Evolutionary conservation across 164 flowering plant species (phyloP).

Genomic region (Nelumbo lutea): DNA sequence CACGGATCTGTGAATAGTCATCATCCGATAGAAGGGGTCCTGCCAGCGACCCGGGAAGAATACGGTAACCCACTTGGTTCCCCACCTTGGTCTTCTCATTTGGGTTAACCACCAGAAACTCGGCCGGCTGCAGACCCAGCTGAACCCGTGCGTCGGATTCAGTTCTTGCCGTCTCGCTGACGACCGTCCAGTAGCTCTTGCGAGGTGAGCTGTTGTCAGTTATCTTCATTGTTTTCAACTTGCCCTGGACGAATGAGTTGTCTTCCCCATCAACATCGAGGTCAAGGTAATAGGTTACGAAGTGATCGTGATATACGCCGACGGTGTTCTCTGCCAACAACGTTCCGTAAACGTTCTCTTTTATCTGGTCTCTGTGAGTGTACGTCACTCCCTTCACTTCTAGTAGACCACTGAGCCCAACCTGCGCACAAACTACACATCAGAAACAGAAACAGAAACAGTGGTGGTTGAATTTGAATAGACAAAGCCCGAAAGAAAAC

Average conservation of each 20-base stretch:
- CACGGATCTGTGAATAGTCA: conserved; percentile 65
- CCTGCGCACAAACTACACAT: conserved; percentile 26
- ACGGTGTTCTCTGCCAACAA: conserved; percentile 47
- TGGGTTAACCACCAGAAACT: conserved; percentile 45
- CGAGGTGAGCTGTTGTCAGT: conserved; percentile 32
- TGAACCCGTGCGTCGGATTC: conserved; percentile 45
- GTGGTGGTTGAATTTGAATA: background rate
- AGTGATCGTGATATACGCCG: conserved; percentile 65
- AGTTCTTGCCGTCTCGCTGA: conserved; percentile 34
- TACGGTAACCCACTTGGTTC: conserved; percentile 52
- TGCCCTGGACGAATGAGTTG: conserved; percentile 56
- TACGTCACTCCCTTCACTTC: conserved; percentile 49
- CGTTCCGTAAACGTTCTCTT: conserved; percentile 40
- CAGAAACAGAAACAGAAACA: background rate
- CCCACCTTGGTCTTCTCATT: conserved; percentile 55
- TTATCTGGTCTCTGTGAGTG: conserved; percentile 34
- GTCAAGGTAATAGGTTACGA: conserved; percentile 60
- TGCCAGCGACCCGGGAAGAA: conserved; percentile 38
- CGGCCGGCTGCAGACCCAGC: conserved; percentile 39
- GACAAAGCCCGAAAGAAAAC: too few relatives aligned
- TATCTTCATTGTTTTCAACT: conserved; percentile 23
- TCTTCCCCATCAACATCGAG: conserved; percentile 57
- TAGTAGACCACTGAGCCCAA: conserved; percentile 48
- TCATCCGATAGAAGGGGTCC: conserved; percentile 47
- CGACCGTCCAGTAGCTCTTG: conserved; percentile 64